These are phyloP conservation scores for Lyophyllum shimeji DNA, from an alignment of 768 basidiomycete species.

Conservation along the genomic window DNA sequence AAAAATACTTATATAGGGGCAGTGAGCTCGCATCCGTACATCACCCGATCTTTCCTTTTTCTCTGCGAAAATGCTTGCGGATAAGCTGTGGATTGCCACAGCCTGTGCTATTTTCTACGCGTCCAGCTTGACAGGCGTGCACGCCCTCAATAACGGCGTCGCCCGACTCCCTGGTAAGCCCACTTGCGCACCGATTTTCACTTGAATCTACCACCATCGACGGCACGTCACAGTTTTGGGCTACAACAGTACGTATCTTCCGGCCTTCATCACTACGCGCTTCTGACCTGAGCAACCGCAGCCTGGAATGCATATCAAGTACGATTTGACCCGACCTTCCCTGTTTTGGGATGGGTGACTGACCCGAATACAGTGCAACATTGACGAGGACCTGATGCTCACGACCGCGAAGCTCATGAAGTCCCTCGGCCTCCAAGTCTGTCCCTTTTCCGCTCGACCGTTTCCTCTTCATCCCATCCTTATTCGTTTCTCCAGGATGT, in stretches of 20 bases:
- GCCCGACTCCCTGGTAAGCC: conserved; percentile 37
- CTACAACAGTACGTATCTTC: conserved; percentile 53
- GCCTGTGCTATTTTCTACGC: conserved; percentile 12
- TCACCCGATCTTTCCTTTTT: neutral
- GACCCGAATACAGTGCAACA: conserved; percentile 47
- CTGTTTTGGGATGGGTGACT: neutral
- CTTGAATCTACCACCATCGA: neutral
- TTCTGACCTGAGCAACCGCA: conserved; percentile 18
- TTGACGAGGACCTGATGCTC: conserved; percentile 52
- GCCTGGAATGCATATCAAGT: conserved; percentile 75
- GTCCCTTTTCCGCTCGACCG: conserved; percentile 8
- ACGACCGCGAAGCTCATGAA: conserved; percentile 52
- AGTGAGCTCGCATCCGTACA: neutral
- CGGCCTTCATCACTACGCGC: neutral
- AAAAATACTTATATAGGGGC: neutral
- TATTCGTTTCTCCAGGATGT: conserved; percentile 36
- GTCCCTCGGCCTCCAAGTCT: conserved; percentile 54
- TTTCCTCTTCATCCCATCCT: neutral
- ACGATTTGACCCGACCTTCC: conserved; percentile 12
- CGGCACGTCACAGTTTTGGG: conserved; percentile 48
- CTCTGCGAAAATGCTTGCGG: conserved; percentile 19
- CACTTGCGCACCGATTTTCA: neutral
- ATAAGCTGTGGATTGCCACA: conserved; percentile 21
- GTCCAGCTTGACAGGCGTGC: conserved; percentile 10
- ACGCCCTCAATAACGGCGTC: conserved; percentile 30